phyloP scores from a whole-genome alignment of 1,284 basidiomycete species.

The Cystobasidium slooffiae region DNA sequence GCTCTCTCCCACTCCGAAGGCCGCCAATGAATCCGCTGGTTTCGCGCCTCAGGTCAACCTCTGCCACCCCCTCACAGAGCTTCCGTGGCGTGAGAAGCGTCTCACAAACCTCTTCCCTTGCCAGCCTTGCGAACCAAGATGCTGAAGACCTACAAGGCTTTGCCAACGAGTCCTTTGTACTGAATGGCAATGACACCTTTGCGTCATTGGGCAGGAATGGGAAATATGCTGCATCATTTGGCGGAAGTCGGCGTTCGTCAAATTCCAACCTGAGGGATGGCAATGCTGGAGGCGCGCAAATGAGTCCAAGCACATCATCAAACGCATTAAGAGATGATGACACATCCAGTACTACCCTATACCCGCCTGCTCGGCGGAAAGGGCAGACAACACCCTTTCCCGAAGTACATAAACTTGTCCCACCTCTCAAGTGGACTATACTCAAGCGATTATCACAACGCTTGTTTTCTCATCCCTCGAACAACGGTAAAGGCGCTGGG shows the following conservation, averaged over 20 bases:
- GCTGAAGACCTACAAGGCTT: slow-evolving; percentile 42
- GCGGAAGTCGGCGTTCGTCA: slow-evolving; percentile 29
- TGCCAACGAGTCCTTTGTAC: slow-evolving; percentile 43
- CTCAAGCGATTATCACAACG: slow-evolving; percentile 26
- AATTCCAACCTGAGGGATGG: neutral
- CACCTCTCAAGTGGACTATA: slow-evolving; percentile 35
- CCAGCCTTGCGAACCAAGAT: slow-evolving; percentile 42
- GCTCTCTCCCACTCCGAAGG: slow-evolving; percentile 38
- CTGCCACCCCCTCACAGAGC: slow-evolving; percentile 46
- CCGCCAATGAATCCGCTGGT: slow-evolving; percentile 50
- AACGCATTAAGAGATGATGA: neutral
- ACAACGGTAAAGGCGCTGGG: neutral
- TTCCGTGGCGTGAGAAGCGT: slow-evolving; percentile 35
- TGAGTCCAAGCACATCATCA: slow-evolving; percentile 7
- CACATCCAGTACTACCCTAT: neutral
- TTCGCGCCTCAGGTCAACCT: slow-evolving; percentile 48
- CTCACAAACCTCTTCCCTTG: slow-evolving; percentile 47
- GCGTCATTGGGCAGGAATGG: slow-evolving; percentile 17
- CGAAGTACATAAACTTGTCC: slow-evolving; percentile 7
- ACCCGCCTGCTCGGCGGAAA: neutral
- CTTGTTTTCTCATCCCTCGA: neutral
- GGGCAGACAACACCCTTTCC: neutral
- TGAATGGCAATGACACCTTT: slow-evolving; percentile 47
- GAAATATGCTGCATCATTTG: neutral
- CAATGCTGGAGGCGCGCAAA: neutral